Conservation (phyloP, 495 filamentous ascomycete species). For the Bombardia bombarda region DNA sequence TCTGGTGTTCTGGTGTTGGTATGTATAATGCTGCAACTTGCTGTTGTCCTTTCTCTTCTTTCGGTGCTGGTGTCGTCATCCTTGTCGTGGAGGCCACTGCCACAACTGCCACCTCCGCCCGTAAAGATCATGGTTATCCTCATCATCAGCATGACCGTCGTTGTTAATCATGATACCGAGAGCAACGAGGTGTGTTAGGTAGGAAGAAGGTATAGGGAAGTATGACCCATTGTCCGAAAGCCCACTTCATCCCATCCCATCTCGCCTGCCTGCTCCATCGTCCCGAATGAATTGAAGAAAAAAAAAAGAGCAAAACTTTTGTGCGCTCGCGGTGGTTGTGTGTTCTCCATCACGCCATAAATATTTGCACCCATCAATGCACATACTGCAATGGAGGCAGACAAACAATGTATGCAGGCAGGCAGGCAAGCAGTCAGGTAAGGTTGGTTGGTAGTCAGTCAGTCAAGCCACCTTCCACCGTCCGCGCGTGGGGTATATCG, state of each 20-base stretch:
- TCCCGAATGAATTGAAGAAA: neutral
- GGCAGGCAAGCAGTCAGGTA: too few species aligned
- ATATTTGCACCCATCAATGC: neutral
- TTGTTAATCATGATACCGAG: too few species aligned
- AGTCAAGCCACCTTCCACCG: too few species aligned
- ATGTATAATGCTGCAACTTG: too few species aligned
- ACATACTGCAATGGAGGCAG: neutral
- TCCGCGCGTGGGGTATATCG: too few species aligned
- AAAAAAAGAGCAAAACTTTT: slow-evolving; percentile 6
- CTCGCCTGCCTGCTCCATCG: neutral
- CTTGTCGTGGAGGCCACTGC: neutral
- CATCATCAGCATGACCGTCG: too few species aligned
- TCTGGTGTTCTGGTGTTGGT: too few species aligned
- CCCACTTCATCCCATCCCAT: neutral
- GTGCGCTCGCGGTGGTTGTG: neutral
- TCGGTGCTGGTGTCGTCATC: neutral
- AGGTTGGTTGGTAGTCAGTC: too few species aligned
- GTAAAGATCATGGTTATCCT: neutral
- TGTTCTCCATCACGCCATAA: neutral
- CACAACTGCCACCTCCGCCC: neutral
- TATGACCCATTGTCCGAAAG: neutral
- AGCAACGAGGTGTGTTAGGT: too few species aligned
- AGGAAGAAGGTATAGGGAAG: too few species aligned
- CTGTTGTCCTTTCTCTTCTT: neutral
- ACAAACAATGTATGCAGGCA: too few species aligned